Conservation (phyloP, 768 basidiomycete species). For the Suillus variegatus region DNA sequence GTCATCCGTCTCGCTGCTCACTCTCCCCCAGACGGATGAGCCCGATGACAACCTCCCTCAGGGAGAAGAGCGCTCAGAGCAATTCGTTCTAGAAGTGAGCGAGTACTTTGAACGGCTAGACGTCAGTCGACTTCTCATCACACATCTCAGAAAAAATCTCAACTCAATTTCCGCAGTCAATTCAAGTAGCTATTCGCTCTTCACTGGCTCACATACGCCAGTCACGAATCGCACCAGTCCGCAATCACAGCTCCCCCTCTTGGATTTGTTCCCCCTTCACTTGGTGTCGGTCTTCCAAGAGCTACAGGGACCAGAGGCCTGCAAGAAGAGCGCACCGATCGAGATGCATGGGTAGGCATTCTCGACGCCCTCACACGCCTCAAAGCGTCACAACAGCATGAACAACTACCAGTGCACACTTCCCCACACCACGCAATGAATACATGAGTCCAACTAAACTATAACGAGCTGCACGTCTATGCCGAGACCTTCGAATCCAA, state of each 20-base stretch:
- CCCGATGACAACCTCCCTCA: slow-evolving; percentile 70
- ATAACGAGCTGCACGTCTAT: neutral
- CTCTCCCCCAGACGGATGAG: slow-evolving; percentile 80
- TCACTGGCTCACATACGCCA: slow-evolving; percentile 80
- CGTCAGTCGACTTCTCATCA: slow-evolving; percentile 42
- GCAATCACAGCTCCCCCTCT: slow-evolving; percentile 80
- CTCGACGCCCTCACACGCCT: slow-evolving; percentile 66
- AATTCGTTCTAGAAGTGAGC: slow-evolving; percentile 82
- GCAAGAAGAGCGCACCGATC: slow-evolving; percentile 75
- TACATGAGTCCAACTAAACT: slow-evolving; percentile 3
- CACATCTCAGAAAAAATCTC: neutral
- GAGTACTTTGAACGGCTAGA: slow-evolving; percentile 85
- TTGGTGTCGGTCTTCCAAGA: slow-evolving; percentile 72
- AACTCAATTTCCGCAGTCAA: slow-evolving; percentile 45
- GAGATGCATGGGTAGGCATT: slow-evolving; percentile 78
- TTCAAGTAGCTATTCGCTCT: slow-evolving; percentile 75
- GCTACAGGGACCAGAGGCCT: slow-evolving; percentile 52
- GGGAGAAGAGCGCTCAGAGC: slow-evolving; percentile 82
- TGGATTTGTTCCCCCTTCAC: slow-evolving; percentile 73
- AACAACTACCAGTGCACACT: slow-evolving; percentile 8
- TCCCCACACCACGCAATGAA: neutral
- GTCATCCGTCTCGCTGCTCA: slow-evolving; percentile 75
- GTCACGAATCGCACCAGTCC: slow-evolving; percentile 82
- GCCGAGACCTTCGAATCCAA: slow-evolving; percentile 5
- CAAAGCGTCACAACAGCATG: slow-evolving; percentile 46